A percentile compares a stretch with the other conserved stretches of the same genome.
Evolutionary conservation across 2,329 filamentous ascomycete genomes (phyloP).

Genomic region (Fusarium sp.): DNA sequence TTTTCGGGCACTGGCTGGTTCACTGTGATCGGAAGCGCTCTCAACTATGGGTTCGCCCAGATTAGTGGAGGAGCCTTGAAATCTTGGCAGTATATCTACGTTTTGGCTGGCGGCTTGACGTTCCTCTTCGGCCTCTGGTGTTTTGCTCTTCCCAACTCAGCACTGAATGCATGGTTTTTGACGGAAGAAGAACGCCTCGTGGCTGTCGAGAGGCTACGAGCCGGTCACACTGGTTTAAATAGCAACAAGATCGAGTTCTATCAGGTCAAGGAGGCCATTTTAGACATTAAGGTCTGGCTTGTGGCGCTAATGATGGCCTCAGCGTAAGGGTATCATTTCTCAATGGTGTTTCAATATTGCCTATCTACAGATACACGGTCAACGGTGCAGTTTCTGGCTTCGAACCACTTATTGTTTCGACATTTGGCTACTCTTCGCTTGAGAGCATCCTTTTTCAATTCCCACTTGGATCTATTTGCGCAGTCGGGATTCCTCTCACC

Average conservation of each 20-base stretch:
- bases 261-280: slow-evolving; percentile 70
- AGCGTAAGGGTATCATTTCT: slow-evolving; percentile 51
- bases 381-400: slow-evolving; percentile 81
- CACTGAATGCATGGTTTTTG: slow-evolving; percentile 78
- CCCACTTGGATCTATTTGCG: slow-evolving; percentile 76
- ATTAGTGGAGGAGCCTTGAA: slow-evolving; percentile 67
- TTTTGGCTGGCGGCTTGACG: slow-evolving; percentile 74
- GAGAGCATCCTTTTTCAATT: slow-evolving; percentile 81
- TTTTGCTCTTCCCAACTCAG: slow-evolving; percentile 75
- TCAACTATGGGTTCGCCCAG: slow-evolving; percentile 78
- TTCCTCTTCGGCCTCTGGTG: slow-evolving; percentile 75
- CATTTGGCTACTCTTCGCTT: slow-evolving; percentile 75
- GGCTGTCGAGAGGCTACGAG: slow-evolving; percentile 73
- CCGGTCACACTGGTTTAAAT: slow-evolving; percentile 74
- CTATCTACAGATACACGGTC: slow-evolving; percentile 67
- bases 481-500: slow-evolving; percentile 74
- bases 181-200: slow-evolving; percentile 72
- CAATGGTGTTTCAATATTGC: neutral
- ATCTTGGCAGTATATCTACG: slow-evolving; percentile 79
- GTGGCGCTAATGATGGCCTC: slow-evolving; percentile 77
- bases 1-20: slow-evolving; percentile 72
- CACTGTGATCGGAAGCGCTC: slow-evolving; percentile 72
- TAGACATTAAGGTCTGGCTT: slow-evolving; percentile 75
- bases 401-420: slow-evolving; percentile 78
- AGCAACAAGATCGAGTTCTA: slow-evolving; percentile 71